A percentile compares a stretch with the other conserved stretches of the same genome.
Evolutionary conservation across 2,329 filamentous ascomycete genomes (phyloP).

Genomic region (Mollisia scopiformis): DNA sequence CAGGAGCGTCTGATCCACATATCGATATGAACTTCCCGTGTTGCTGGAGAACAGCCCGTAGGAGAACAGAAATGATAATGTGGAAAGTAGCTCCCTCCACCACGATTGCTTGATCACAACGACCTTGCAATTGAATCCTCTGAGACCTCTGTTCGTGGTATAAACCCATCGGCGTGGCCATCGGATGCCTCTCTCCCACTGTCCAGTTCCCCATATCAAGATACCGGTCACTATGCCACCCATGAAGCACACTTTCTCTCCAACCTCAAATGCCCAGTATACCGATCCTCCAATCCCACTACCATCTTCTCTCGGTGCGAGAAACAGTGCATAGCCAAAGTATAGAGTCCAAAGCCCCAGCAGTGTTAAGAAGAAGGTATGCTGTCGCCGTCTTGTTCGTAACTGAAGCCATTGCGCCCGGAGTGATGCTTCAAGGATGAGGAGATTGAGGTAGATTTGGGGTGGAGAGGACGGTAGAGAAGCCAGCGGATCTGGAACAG

Average conservation of each 20-base stretch:
- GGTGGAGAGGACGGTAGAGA: constrained; percentile 40
- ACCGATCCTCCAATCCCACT: constrained; percentile 88
- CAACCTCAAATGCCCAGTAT: constrained; percentile 93
- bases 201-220: constrained; percentile 91
- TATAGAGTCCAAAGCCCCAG: constrained; percentile 79
- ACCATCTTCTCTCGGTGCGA: constrained; percentile 95
- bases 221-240: constrained; percentile 85
- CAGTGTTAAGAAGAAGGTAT: constrained; percentile 87
- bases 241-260: constrained; percentile 89
- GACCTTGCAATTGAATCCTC: constrained; percentile 95
- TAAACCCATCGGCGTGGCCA: constrained; percentile 93
- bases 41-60: constrained; percentile 72
- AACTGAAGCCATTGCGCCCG: constrained; percentile 92
- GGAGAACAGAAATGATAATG: constrained; percentile 76
- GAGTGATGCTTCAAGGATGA: constrained; percentile 93
- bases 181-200: constrained; percentile 92
- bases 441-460: constrained; percentile 90
- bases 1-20: constrained; percentile 68
- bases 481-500: constrained; percentile 36
- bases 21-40: constrained; percentile 72
- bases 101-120: constrained; percentile 83
- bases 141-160: constrained; percentile 85
- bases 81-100: constrained; percentile 77
- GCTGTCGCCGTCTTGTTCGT: constrained; percentile 83
- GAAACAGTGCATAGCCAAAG: constrained; percentile 89